phyloP scores from a whole-genome alignment of 2,329 filamentous ascomycete genomes.

The Aspergillus sp. region DNA sequence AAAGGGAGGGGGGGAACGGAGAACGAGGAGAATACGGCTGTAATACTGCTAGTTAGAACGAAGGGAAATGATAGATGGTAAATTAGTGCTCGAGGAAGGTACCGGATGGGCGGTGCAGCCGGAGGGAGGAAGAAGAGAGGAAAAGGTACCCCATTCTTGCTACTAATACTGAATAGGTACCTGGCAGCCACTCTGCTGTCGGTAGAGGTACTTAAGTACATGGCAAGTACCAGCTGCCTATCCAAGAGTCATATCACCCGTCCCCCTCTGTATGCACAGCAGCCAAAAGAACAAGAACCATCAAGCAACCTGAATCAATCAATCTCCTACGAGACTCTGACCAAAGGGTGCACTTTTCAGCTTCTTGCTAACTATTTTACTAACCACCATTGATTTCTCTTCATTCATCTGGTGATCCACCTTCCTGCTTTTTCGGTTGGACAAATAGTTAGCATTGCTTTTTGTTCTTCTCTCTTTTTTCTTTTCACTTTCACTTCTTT shows the following conservation, averaged over 20 bases:
- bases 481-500: background rate
- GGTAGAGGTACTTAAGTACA: constrained; percentile 9
- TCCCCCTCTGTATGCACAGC: background rate
- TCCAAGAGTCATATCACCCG: background rate
- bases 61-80: constrained; percentile 6
- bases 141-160: background rate
- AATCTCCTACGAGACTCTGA: background rate
- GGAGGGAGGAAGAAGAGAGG: background rate
- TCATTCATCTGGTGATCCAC: background rate
- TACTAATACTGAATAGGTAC: background rate
- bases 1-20: background rate
- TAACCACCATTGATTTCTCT: background rate
- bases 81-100: constrained; percentile 3
- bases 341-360: background rate
- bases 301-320: background rate
- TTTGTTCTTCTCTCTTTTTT: background rate
- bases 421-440: background rate
- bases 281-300: background rate
- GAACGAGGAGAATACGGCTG: background rate
- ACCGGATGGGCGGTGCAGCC: constrained; percentile 7
- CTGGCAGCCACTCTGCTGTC: background rate
- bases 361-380: too few relatives aligned
- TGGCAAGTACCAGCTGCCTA: constrained; percentile 5
- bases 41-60: constrained; percentile 3
- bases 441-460: constrained; percentile 1